Evolutionary conservation across 75 land plant genomes (phyloP).

Genomic region (Larix kaempferi): DNA sequence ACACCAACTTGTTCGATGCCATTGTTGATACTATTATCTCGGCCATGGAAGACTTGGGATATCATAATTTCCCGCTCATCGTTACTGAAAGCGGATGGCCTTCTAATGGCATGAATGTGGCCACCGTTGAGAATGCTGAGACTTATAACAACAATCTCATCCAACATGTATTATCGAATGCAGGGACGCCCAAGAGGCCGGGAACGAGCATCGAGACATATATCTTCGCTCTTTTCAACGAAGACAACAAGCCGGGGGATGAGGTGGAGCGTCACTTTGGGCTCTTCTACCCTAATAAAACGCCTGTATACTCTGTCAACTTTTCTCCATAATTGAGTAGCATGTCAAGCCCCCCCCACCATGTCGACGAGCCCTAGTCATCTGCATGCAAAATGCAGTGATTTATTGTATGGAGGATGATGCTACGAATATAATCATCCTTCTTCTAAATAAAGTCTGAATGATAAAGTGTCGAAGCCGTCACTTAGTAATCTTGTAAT

Average conservation of each 20-base stretch:
- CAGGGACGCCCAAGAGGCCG: constrained; percentile 85
- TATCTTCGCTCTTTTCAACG: constrained; percentile 84
- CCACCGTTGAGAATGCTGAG: constrained; percentile 62
- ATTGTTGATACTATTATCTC: constrained; percentile 25
- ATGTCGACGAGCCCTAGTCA: too few species aligned
- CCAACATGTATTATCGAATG: constrained; percentile 57
- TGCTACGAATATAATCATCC: too few species aligned
- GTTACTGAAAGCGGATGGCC: constrained; percentile 14
- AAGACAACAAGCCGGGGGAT: constrained; percentile 73
- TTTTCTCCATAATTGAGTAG: too few species aligned
- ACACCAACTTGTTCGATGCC: constrained; percentile 25
- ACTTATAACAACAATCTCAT: constrained; percentile 79
- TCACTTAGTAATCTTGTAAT: too few species aligned
- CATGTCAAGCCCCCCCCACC: too few species aligned
- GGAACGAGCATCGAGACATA: constrained; percentile 72
- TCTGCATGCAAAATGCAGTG: too few species aligned
- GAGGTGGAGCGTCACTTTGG: constrained; percentile 86
- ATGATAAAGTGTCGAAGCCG: too few species aligned
- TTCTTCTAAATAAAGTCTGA: too few species aligned
- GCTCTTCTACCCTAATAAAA: constrained; percentile 71
- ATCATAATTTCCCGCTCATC: constrained; percentile 3
- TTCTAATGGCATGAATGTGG: neutral
- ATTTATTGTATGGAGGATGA: too few species aligned
- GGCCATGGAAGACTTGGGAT: constrained; percentile 17
- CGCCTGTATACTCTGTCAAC: constrained; percentile 68